These are phyloP conservation scores for Phtheirospermum japonicum DNA, from an alignment of 257 asterid genomes.

Conservation along the genomic window DNA sequence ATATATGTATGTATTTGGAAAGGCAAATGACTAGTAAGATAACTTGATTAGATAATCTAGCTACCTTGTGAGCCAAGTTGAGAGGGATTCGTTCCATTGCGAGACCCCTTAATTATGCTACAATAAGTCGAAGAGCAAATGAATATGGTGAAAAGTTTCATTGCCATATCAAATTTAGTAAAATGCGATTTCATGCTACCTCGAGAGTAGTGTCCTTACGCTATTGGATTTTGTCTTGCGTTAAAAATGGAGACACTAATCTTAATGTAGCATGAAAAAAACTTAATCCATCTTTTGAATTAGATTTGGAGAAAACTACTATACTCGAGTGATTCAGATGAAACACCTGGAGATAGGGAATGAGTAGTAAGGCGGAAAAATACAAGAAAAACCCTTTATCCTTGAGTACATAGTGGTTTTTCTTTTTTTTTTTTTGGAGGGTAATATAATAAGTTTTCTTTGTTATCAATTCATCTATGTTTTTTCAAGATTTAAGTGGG, in stretches of 20 bases:
- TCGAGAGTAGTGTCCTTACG: too few relatives aligned
- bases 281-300: too few relatives aligned
- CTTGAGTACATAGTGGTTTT: slow-evolving; percentile 36
- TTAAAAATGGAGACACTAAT: too few relatives aligned
- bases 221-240: too few relatives aligned
- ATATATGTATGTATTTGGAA: too few relatives aligned
- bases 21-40: too few relatives aligned
- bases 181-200: too few relatives aligned
- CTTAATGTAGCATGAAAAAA: too few relatives aligned
- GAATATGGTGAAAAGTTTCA: too few relatives aligned
- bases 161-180: too few relatives aligned
- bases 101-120: slow-evolving; percentile 32
- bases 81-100: slow-evolving; percentile 25
- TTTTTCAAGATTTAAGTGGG: slow-evolving; percentile 33
- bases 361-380: slow-evolving; percentile 35
- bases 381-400: slow-evolving; percentile 33
- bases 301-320: background rate
- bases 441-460: slow-evolving; percentile 2
- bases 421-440: background rate
- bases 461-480: background rate
- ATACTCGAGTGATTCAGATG: background rate
- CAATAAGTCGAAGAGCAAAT: slow-evolving; percentile 26
- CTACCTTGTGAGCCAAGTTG: slow-evolving; percentile 54
- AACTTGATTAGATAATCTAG: too few relatives aligned
- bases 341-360: slow-evolving; percentile 48